Evolutionary conservation across 108 stramenopile genomes (phyloP).

Genomic region (Skeletonema menzelii): DNA sequence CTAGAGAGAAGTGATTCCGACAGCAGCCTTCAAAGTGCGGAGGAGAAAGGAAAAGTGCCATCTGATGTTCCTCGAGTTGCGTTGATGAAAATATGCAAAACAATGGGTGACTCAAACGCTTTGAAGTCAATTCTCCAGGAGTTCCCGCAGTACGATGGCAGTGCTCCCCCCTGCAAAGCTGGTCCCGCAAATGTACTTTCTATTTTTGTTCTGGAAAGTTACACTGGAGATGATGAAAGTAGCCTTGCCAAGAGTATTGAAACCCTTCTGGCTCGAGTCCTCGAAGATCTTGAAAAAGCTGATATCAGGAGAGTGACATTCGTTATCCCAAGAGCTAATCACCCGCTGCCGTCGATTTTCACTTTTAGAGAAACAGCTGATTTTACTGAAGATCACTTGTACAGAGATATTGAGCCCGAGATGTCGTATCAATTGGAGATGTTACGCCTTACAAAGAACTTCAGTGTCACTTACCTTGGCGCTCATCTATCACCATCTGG

Average conservation of each 20-base stretch:
- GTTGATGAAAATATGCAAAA: constrained; percentile 58
- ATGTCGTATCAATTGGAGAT: constrained; percentile 91
- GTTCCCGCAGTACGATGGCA: constrained; percentile 64
- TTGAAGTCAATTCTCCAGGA: constrained; percentile 50
- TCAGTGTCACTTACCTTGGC: constrained; percentile 79
- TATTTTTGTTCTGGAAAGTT: constrained; percentile 65
- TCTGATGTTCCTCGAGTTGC: constrained; percentile 62
- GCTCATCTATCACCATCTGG: constrained; percentile 78
- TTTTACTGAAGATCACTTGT: constrained; percentile 91
- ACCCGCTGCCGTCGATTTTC: constrained; percentile 82
- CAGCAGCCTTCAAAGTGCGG: constrained; percentile 44
- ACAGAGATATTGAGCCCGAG: constrained; percentile 94
- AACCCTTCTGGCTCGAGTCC: constrained; percentile 44
- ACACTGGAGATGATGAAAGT: constrained; percentile 45
- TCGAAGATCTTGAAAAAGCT: constrained; percentile 59
- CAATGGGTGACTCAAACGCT: constrained; percentile 28
- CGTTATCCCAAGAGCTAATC: constrained; percentile 49
- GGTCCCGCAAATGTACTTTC: constrained; percentile 89
- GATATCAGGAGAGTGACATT: constrained; percentile 85
- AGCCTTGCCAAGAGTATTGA: constrained; percentile 55
- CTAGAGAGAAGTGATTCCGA: constrained; percentile 60
- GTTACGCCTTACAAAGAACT: constrained; percentile 85
- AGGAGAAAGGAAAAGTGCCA: constrained; percentile 58
- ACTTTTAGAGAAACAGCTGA: constrained; percentile 82
- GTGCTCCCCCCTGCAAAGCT: constrained; percentile 30